phyloP scores from a whole-genome alignment of 768 basidiomycete genomes.

The Tylopilus subfusipes region DNA sequence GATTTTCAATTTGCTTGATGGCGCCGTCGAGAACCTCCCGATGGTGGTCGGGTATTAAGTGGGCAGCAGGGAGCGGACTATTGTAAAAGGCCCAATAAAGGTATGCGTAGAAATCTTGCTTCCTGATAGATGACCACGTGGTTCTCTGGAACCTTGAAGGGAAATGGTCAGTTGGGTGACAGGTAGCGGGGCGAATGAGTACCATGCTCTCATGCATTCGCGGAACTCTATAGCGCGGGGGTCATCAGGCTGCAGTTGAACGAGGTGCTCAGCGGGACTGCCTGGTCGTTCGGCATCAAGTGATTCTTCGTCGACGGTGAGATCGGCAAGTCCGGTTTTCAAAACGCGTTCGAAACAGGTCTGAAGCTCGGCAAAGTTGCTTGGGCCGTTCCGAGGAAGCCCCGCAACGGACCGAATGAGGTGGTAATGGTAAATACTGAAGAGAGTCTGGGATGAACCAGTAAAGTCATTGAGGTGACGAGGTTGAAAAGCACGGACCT shows the following conservation, averaged over 20 bases:
- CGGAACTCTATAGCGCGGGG: constrained; percentile 73
- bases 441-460: constrained; percentile 49
- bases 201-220: constrained; percentile 59
- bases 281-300: constrained; percentile 47
- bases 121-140: constrained; percentile 69
- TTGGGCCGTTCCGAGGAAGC: constrained; percentile 41
- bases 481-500: constrained; percentile 41
- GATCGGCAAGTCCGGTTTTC: constrained; percentile 58
- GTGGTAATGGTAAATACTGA: constrained; percentile 61
- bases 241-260: constrained; percentile 57
- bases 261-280: constrained; percentile 59
- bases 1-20: constrained; percentile 62
- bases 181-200: constrained; percentile 1
- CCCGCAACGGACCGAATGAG: constrained; percentile 48
- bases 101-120: constrained; percentile 65
- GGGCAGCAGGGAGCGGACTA: constrained; percentile 50
- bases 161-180: neutral
- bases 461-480: neutral
- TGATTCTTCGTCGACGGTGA: constrained; percentile 55
- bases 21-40: constrained; percentile 54
- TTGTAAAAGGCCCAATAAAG: constrained; percentile 84
- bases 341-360: constrained; percentile 59
- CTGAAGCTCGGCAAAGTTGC: constrained; percentile 55
- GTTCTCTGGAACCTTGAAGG: constrained; percentile 61
- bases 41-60: constrained; percentile 45